Base-by-base conservation (phyloP, 2,329 filamentous ascomycete genomes). In the Xylaria sp. region DNA sequence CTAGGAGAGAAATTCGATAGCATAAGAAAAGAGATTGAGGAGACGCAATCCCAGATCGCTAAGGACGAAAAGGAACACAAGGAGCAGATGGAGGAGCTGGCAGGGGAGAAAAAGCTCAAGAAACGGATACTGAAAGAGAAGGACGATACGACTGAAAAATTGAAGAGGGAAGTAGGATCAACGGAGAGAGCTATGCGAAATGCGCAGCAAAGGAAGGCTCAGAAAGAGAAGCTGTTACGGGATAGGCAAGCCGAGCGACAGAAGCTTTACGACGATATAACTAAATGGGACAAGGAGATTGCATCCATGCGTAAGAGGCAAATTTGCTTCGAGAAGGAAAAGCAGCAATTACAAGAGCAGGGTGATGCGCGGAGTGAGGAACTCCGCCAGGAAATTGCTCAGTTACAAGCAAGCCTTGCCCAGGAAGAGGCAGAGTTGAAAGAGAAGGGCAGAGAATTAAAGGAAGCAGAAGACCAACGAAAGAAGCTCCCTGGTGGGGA, bases 111-210 rank as follows among this genome's bases (percentile, higher is more conserved):
- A 68, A 93, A 97, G 72, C 87, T 91, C 59, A 89, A 97, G 78
- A 90, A 88, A 75, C 90, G 91, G 69, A 86, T 90, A 21, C 85
- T 96, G 62, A 96, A 93, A 78, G 93, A 97, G 76, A 97, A 97
- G 79, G 95, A 98, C 72, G 93, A 97, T 75, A 92, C 90, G 59
- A 98, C 93, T 57, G 90, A 93, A 53, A 93, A 94, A 76, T 81
- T 98, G 62, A 93, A 92, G 75, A 91, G 91, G 70, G 91, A 95
- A 76, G 90, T 97, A 61, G 90, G 93, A 61, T 89, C 88, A 54
- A 89, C 94, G 5, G 93, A 97, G 78, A 89, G 93, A 61, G 86
- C 92, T 71, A 97, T 97, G 83, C 89, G 93, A 56, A 87, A 89
- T 4, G 91, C 93, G 0, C 92, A 97, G 77, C 92, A 91, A 71